Percentiles rank a stretch among this genome's conserved stretches.
Conservation (phyloP, 148 eudicot species). For the Heliosperma pusillum region DNA sequence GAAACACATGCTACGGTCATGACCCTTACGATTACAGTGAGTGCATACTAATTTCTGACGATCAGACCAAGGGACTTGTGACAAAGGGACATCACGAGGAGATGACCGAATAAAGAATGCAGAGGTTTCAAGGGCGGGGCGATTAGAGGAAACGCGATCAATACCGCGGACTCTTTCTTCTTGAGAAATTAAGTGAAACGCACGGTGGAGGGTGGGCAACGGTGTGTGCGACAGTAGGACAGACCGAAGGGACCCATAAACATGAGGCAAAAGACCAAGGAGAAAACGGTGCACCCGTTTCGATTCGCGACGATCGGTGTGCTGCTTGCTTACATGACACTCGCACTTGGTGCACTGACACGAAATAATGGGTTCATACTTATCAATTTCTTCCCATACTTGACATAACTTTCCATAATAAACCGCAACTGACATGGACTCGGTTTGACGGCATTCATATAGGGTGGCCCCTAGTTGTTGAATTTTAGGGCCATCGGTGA, state of each 20-base stretch:
- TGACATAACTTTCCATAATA: neutral
- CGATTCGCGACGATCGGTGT: neutral
- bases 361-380: neutral
- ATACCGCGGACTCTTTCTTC: neutral
- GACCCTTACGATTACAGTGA: no score
- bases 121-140: neutral
- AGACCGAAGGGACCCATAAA: neutral
- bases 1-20: no score
- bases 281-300: neutral
- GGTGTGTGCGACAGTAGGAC: neutral
- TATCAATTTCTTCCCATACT: no score
- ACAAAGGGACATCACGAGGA: no score
- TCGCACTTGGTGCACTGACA: neutral
- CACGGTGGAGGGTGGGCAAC: neutral
- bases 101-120: neutral
- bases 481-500: neutral
- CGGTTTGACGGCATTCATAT: neutral
- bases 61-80: no score
- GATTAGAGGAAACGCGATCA: no score
- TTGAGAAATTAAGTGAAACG: neutral
- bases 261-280: neutral
- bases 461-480: neutral
- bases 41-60: no score
- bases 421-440: neutral
- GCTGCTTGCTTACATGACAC: neutral